Evolutionary conservation across 1,284 basidiomycete genomes (phyloP).

Genomic region (Boletus calvinii): DNA sequence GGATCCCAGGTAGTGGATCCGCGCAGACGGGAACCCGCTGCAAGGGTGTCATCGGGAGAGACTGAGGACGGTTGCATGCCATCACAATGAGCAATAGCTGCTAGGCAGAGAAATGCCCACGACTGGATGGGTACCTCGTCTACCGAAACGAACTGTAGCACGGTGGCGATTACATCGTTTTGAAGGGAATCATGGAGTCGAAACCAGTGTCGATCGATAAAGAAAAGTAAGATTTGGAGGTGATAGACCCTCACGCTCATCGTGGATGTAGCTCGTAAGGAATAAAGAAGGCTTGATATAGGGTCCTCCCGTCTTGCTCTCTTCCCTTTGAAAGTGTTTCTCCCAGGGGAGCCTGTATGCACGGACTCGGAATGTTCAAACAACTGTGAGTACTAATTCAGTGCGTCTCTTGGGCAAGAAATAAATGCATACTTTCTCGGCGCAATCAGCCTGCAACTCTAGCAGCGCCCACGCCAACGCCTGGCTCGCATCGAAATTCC

Average conservation of each 20-base stretch:
- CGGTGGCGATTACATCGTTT: constrained; percentile 49
- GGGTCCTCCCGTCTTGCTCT: constrained; percentile 57
- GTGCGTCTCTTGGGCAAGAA: constrained; percentile 8
- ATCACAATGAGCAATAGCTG: constrained; percentile 61
- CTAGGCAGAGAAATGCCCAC: constrained; percentile 81
- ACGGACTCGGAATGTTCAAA: constrained; percentile 61
- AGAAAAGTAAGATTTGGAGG: constrained; percentile 81
- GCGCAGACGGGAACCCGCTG: constrained; percentile 9
- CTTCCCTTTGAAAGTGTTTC: constrained; percentile 40
- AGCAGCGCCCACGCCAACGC: constrained; percentile 80
- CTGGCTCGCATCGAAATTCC: constrained; percentile 67
- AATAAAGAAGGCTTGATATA: constrained; percentile 54
- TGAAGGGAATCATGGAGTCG: constrained; percentile 58
- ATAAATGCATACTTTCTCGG: constrained; percentile 52
- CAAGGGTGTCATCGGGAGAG: constrained; percentile 1
- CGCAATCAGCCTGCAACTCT: constrained; percentile 83
- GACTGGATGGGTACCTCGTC: constrained; percentile 70
- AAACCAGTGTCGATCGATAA: constrained; percentile 75
- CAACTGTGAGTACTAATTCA: constrained; percentile 43
- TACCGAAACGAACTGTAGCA: constrained; percentile 61
- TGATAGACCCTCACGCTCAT: constrained; percentile 47
- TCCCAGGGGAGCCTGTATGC: constrained; percentile 36
- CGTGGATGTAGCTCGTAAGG: constrained; percentile 41
- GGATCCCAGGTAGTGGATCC: constrained; percentile 59
- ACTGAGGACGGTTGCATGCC: constrained; percentile 16